A percentile compares a stretch with the other conserved stretches of the same genome.
Conservation (phyloP, 441 rosid species). For the Populus hybrid region DNA sequence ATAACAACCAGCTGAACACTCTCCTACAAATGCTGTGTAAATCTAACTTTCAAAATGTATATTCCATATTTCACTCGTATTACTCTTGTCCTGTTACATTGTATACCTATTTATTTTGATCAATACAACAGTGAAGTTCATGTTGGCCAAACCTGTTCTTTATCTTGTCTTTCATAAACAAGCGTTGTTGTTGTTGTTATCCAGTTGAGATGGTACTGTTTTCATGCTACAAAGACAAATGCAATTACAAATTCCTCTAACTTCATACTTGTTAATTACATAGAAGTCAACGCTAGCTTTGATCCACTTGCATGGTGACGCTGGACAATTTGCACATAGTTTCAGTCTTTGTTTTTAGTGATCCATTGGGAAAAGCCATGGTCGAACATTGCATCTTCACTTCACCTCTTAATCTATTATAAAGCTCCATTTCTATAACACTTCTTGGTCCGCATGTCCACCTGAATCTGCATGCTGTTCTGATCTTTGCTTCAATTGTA, state of each 20-base stretch:
- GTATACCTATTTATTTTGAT: not conserved
- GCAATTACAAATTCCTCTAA: not conserved
- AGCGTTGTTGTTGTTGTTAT: not conserved
- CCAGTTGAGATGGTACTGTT: not conserved
- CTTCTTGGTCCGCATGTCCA: not conserved
- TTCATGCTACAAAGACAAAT: not conserved
- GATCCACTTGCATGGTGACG: not conserved
- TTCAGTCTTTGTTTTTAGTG: not conserved
- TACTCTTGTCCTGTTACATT: too few relatives aligned
- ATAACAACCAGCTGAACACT: too few relatives aligned
- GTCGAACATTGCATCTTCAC: not conserved
- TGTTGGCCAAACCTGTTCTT: not conserved
- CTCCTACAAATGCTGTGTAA: too few relatives aligned
- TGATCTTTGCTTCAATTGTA: not conserved
- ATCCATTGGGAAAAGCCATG: not conserved
- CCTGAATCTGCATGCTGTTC: not conserved
- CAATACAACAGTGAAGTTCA: not conserved
- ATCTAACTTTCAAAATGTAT: too few relatives aligned
- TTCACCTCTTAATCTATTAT: not conserved
- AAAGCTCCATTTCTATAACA: not conserved
- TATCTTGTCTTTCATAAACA: not conserved
- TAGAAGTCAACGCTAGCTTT: not conserved
- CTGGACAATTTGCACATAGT: not conserved
- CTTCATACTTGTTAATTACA: not conserved
- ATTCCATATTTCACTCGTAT: too few relatives aligned